Evolutionary conservation across 495 filamentous ascomycete genomes (phyloP).

Genomic region (Penicillium paxilli): DNA sequence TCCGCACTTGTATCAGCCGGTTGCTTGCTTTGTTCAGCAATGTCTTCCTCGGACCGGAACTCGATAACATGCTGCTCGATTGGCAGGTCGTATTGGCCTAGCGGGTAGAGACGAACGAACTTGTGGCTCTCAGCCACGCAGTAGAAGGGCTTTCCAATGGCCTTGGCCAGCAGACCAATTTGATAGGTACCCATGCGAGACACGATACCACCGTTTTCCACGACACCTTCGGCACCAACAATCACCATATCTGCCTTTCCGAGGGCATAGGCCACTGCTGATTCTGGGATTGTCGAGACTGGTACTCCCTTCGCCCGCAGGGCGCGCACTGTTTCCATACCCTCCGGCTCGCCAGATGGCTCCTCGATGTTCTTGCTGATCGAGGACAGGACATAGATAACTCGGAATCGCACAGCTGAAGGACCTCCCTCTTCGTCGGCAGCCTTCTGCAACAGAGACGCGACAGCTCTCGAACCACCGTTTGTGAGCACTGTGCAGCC

Average conservation of each 20-base stretch:
- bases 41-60: conserved; percentile 58
- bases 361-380: conserved; percentile 31
- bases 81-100: conserved; percentile 75
- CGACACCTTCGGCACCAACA: conserved; percentile 91
- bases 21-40: conserved; percentile 41
- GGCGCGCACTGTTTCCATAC: conserved; percentile 61
- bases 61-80: conserved; percentile 74
- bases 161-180: conserved; percentile 78
- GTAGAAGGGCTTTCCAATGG: conserved; percentile 78
- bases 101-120: conserved; percentile 79
- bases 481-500: conserved; percentile 81
- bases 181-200: conserved; percentile 90
- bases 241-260: conserved; percentile 79
- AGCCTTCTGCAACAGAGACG: conserved; percentile 70
- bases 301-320: conserved; percentile 73
- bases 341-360: conserved; percentile 51
- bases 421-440: conserved; percentile 62
- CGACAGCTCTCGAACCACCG: conserved; percentile 81
- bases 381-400: conserved; percentile 72
- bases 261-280: conserved; percentile 82
- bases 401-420: conserved; percentile 66
- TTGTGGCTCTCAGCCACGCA: conserved; percentile 96
- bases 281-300: conserved; percentile 79
- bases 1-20: conserved; percentile 24
- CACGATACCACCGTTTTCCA: conserved; percentile 91